Evolutionary conservation across 1,284 basidiomycete species (phyloP), one percentile per base, ranked within the genome.

Genomic region (Peniophora sp.): DNA sequence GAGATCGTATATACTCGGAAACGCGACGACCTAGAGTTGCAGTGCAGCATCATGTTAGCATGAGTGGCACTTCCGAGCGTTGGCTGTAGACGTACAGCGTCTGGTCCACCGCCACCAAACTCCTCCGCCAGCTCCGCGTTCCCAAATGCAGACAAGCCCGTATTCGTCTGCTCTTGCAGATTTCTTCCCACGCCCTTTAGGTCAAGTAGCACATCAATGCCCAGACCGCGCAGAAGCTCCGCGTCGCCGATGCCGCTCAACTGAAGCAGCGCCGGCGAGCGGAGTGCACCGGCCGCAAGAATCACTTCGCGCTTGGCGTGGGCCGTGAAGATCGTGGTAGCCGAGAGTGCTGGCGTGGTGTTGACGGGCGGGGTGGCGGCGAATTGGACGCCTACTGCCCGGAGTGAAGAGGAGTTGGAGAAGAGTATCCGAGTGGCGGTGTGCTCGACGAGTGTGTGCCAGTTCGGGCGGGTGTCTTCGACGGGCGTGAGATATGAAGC

Each of bases 151-250:
- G 71, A 73, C 23, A 73, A 60, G 5, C 66, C 62, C 57, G 66
- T 73, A 66, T 70, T 69, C 9, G 71, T 69, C 68, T 76, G 73
- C 54, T 75, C 74, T 55, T 75, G 73, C 17, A 77, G 63, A 57
- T 76, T 77, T 55, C 61, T 66, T 5, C 73, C 73, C 9, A 75
- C 74, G 2, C 67, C 70, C 54, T 64, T 64, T 11, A 75, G 61
- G 49, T 71, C 58, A 36, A 72, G 57, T 2, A 64, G 53, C 3
- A 68, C 64, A 3, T 51, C 56, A 52, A 76, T 72, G 1, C 70
- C 72, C 15, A 75, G 64, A 1, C 67, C 59, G 1, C 52, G 57
- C 1, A 75, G 67, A 15, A 71, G 43, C n/a, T 56, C 52, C 0
- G 69, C 61, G 56, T 75, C 72, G 0, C 74, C 74, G 50, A 75